Percentiles rank a stretch among this genome's conserved stretches.
Conservation (phyloP, 2,329 filamentous ascomycete genomes). For the Aaosphaeria pasadenensis region DNA sequence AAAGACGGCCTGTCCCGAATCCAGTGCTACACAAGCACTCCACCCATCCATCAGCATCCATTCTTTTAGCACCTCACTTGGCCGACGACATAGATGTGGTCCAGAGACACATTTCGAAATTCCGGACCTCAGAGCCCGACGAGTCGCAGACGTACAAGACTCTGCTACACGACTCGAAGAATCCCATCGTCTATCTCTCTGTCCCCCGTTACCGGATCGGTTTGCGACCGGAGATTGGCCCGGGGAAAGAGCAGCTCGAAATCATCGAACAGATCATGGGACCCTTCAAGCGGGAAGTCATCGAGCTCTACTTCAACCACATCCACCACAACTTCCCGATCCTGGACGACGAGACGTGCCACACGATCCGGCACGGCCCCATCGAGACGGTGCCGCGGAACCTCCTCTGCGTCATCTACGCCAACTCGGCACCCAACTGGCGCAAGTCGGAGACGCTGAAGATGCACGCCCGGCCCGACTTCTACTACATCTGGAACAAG, state of each 20-base stretch:
- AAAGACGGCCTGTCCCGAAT: slow-evolving; percentile 19
- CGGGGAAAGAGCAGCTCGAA: slow-evolving; percentile 39
- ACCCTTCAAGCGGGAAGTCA: slow-evolving; percentile 34
- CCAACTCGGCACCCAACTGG: slow-evolving; percentile 38
- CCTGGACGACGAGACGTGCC: slow-evolving; percentile 38
- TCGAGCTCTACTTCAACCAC: slow-evolving; percentile 46
- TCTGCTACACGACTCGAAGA: slow-evolving; percentile 44
- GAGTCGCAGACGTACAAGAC: slow-evolving; percentile 45
- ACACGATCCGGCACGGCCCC: slow-evolving; percentile 32
- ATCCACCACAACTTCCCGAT: slow-evolving; percentile 39
- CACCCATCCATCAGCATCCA: slow-evolving; percentile 33
- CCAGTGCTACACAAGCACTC: slow-evolving; percentile 26
- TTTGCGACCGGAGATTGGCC: slow-evolving; percentile 28
- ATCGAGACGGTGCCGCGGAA: slow-evolving; percentile 32
- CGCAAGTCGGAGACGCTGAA: slow-evolving; percentile 33
- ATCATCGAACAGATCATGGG: slow-evolving; percentile 42
- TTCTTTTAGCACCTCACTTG: slow-evolving; percentile 40
- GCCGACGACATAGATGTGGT: slow-evolving; percentile 42
- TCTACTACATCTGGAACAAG: slow-evolving; percentile 42
- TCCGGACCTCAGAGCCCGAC: slow-evolving; percentile 20
- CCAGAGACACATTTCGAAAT: slow-evolving; percentile 37
- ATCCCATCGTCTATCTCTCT: slow-evolving; percentile 42
- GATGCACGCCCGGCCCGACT: slow-evolving; percentile 35
- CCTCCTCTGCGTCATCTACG: slow-evolving; percentile 40
- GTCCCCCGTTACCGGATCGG: slow-evolving; percentile 51